Evolutionary conservation across 139 green algal genomes (phyloP).

Genomic region (Chlorokybus atmophyticus): DNA sequence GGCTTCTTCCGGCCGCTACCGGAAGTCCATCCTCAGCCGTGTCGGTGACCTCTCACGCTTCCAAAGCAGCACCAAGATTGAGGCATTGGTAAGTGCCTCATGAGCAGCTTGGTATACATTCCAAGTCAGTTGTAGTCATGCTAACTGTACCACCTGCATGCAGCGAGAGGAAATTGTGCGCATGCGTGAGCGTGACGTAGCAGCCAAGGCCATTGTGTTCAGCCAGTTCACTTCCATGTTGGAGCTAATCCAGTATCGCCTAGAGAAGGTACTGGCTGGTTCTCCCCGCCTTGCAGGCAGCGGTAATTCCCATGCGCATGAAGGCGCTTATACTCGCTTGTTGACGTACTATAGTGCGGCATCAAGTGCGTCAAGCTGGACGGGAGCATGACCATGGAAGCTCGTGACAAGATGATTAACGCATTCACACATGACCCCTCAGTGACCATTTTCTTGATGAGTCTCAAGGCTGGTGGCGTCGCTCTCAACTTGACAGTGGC

Average conservation of each 20-base stretch:
- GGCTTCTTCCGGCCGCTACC: too few relatives aligned
- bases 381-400: conserved; percentile 63
- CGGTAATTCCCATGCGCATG: too few relatives aligned
- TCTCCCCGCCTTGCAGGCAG: too few relatives aligned
- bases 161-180: conserved; percentile 18
- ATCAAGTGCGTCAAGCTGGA: conserved; percentile 63
- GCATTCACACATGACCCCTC: conserved; percentile 60
- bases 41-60: too few relatives aligned
- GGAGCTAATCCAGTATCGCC: conserved; percentile 60
- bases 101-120: too few relatives aligned
- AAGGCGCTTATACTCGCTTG: too few relatives aligned
- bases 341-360: too few relatives aligned
- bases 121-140: too few relatives aligned
- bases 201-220: conserved; percentile 81
- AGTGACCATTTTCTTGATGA: conserved; percentile 23
- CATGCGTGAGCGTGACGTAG: conserved; percentile 40
- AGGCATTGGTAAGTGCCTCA: conserved; percentile 46
- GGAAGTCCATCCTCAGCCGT: conserved; percentile 55
- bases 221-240: conserved; percentile 90
- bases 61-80: conserved; percentile 81
- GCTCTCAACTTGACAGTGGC: conserved; percentile 79
- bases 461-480: conserved; percentile 44
- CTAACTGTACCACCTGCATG: too few relatives aligned
- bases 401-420: conserved; percentile 54
- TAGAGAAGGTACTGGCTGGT: conserved; percentile 45